Conservation (phyloP, 257 asterid genomes). For the Cynanchum wilfordii region DNA sequence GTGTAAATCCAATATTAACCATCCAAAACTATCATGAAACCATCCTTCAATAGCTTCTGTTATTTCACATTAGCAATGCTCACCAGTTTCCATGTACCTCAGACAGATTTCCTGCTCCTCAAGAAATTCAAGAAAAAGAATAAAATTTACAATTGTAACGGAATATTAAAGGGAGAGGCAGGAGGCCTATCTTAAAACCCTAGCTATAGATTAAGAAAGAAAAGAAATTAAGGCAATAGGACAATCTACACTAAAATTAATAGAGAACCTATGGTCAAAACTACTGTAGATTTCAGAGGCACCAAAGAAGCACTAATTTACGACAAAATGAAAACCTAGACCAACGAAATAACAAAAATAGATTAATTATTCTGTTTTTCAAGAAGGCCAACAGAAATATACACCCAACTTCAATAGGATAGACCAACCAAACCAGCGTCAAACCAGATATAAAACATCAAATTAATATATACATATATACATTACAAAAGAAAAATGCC, state of each 20-base stretch:
- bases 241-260: neutral
- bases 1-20: neutral
- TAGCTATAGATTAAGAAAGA: neutral
- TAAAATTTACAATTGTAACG: neutral
- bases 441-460: neutral
- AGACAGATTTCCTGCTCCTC: neutral
- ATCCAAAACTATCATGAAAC: neutral
- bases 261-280: neutral
- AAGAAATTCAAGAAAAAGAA: neutral
- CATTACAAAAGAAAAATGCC: too few species aligned
- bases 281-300: neutral
- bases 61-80: neutral
- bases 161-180: neutral
- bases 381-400: neutral
- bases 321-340: constrained; percentile 8
- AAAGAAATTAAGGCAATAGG: neutral
- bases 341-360: neutral
- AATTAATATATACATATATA: too few species aligned
- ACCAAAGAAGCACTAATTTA: neutral
- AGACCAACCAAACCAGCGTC: neutral
- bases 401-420: neutral
- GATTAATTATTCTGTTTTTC: too few species aligned
- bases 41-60: neutral
- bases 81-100: neutral
- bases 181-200: neutral